phyloP scores from a whole-genome alignment of 2,329 filamentous ascomycete species.

The Cladobotryum protrusum region DNA sequence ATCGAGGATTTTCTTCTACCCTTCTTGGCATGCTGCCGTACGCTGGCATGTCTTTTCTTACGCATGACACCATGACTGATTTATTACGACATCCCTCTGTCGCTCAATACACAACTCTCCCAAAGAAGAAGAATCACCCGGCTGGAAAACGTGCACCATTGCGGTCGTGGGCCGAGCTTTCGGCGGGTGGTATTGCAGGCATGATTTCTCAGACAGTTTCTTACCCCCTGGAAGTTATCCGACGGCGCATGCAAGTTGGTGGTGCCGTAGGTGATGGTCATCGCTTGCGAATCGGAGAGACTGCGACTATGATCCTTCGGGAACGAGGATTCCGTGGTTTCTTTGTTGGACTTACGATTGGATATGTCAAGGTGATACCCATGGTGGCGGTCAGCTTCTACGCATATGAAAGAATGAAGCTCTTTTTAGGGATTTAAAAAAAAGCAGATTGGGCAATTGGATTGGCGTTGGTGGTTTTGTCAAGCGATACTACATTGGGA shows the following conservation, averaged over 20 bases:
- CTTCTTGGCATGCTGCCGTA: slow-evolving; percentile 94
- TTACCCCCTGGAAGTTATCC: slow-evolving; percentile 89
- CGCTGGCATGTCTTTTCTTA: slow-evolving; percentile 90
- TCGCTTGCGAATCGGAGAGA: slow-evolving; percentile 71
- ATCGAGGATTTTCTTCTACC: slow-evolving; percentile 86
- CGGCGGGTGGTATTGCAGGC: slow-evolving; percentile 78
- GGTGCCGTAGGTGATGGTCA: slow-evolving; percentile 89
- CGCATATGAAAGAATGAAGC: slow-evolving; percentile 60
- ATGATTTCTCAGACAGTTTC: slow-evolving; percentile 85
- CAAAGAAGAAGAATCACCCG: slow-evolving; percentile 48
- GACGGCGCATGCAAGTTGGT: slow-evolving; percentile 91
- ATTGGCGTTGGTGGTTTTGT: slow-evolving; percentile 11
- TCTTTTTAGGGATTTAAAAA: slow-evolving; percentile 51
- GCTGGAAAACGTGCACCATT: slow-evolving; percentile 63
- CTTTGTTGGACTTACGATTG: slow-evolving; percentile 88
- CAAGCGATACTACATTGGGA: neutral
- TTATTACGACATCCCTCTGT: slow-evolving; percentile 64
- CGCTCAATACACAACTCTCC: slow-evolving; percentile 68
- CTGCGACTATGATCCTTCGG: slow-evolving; percentile 63
- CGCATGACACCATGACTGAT: slow-evolving; percentile 86
- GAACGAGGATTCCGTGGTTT: slow-evolving; percentile 77
- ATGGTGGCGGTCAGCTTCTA: slow-evolving; percentile 71
- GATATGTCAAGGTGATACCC: slow-evolving; percentile 89
- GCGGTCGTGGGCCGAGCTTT: slow-evolving; percentile 79
- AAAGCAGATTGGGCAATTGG: slow-evolving; percentile 2